Base-by-base conservation (phyloP, 371 early-diverging fungal genomes). In the Haplosporangium sp. region DNA sequence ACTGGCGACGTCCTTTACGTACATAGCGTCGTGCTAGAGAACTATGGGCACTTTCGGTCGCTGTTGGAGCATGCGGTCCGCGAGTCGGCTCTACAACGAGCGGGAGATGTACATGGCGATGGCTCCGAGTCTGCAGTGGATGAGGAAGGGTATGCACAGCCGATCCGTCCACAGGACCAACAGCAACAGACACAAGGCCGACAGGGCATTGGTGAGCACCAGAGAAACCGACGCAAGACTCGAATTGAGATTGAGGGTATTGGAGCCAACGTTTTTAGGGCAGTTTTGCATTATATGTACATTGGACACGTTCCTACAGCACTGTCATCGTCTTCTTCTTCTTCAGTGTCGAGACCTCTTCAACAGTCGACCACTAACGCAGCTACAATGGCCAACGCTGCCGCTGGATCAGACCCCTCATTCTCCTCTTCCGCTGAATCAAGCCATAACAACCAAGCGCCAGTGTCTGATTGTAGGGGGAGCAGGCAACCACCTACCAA, bases 131-230 rank as follows among this genome's bases (percentile, higher is more conserved):
- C 60, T n/a, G 50, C 41, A 6, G 58, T 73, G 16, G 73, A 73
- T 56, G 77, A 76, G 12, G 71, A 76, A 36, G 77, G 77, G 9
- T 71, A 58, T 57, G 77, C 77, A 2, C 71, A 56, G n/a, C 77
- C 77, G n/a, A 60, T 76, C 16, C 46, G 63, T 43, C 50, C 59
- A 37, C 58, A 37, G 8, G 42, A 38, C 16, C 58, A 10, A 21
- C 42, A 45, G 12, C 51, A 23, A 37, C 47, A 29, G 21, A 55
- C 18, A 47, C 51, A 36, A 13, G 55, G 36, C 3, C 55, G 45
- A 52, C 63, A 48, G 5, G 54, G 41, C 3, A 14, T 40, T 13
- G 20, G 13, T 14, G 13, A 50, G 7, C 42, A 11, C 18, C 21
- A 47, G 46, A 18, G 20, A 52, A 52, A 38, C 13, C 62, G 59